Conservation (phyloP, 805 yeast species). For the Candida stauntonica region DNA sequence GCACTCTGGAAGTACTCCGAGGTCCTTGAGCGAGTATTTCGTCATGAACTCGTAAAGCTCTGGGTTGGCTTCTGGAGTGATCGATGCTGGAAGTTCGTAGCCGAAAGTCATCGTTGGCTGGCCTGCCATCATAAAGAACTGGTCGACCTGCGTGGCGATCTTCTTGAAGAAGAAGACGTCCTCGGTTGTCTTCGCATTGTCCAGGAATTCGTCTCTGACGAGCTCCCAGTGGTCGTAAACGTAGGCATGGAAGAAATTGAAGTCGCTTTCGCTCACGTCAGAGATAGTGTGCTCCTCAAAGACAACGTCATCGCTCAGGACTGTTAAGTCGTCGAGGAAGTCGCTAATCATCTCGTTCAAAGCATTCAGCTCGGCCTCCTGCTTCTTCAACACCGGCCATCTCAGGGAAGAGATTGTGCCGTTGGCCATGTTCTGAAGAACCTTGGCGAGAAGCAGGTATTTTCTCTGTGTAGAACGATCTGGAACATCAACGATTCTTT, state of each 20-base stretch:
- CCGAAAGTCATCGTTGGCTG: slow-evolving; percentile 54
- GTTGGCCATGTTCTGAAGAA: slow-evolving; percentile 83
- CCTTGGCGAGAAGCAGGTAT: slow-evolving; percentile 74
- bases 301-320: slow-evolving; percentile 20
- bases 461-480: slow-evolving; percentile 51
- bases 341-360: slow-evolving; percentile 36
- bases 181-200: slow-evolving; percentile 14
- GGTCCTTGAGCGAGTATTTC: slow-evolving; percentile 53
- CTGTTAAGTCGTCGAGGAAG: slow-evolving; percentile 37
- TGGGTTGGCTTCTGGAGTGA: slow-evolving; percentile 46
- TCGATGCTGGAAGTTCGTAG: slow-evolving; percentile 51
- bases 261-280: slow-evolving; percentile 26
- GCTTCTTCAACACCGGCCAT: slow-evolving; percentile 50
- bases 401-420: slow-evolving; percentile 64
- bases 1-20: slow-evolving; percentile 38
- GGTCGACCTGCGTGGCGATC: slow-evolving; percentile 42
- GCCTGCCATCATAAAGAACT: slow-evolving; percentile 45
- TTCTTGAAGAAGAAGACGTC: slow-evolving; percentile 22
- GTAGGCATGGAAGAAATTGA: slow-evolving; percentile 42
- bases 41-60: slow-evolving; percentile 72
- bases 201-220: slow-evolving; percentile 27
- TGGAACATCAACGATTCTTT: slow-evolving; percentile 36
- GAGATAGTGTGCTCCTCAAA: slow-evolving; percentile 22
- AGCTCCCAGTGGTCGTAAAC: slow-evolving; percentile 46
- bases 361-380: slow-evolving; percentile 37